Conservation (phyloP, 108 stramenopile genomes). For the Cyclotella kingstonii region DNA sequence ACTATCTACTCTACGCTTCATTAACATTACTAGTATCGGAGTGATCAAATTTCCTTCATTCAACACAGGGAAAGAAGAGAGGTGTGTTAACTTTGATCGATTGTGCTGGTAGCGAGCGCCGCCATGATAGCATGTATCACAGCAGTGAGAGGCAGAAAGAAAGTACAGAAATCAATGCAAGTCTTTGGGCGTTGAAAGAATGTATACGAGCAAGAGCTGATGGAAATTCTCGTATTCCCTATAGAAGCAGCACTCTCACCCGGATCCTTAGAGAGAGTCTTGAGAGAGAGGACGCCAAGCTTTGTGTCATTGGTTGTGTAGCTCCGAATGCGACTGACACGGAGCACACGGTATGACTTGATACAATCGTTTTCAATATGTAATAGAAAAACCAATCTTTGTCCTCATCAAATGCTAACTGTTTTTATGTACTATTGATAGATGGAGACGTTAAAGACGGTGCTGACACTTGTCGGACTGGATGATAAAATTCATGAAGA, state of each 20-base stretch:
- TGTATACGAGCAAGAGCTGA: constrained; percentile 61
- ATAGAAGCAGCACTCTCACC: constrained; percentile 57
- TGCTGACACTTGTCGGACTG: constrained; percentile 40
- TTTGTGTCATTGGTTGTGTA: constrained; percentile 66
- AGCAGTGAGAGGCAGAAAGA: constrained; percentile 52
- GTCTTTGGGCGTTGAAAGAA: constrained; percentile 70
- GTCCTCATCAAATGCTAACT: not conserved
- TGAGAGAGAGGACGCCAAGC: constrained; percentile 42
- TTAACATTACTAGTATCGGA: not conserved
- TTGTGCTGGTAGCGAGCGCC: constrained; percentile 77
- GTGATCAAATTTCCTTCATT: not conserved
- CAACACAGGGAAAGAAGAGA: not conserved
- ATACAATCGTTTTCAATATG: not conserved
- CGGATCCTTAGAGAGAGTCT: constrained; percentile 62
- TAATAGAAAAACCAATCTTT: not conserved
- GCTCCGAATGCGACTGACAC: constrained; percentile 59
- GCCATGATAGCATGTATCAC: constrained; percentile 61
- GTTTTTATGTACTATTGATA: not conserved
- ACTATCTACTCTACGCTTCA: not conserved
- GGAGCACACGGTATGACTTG: constrained; percentile 49
- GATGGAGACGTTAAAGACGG: constrained; percentile 60
- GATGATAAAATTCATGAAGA: constrained; percentile 41
- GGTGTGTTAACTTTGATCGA: constrained; percentile 71
- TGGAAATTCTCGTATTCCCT: constrained; percentile 35
- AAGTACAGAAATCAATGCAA: constrained; percentile 75